Conservation (phyloP, 805 yeast species). For the Lipomyces spencermartinsiae region DNA sequence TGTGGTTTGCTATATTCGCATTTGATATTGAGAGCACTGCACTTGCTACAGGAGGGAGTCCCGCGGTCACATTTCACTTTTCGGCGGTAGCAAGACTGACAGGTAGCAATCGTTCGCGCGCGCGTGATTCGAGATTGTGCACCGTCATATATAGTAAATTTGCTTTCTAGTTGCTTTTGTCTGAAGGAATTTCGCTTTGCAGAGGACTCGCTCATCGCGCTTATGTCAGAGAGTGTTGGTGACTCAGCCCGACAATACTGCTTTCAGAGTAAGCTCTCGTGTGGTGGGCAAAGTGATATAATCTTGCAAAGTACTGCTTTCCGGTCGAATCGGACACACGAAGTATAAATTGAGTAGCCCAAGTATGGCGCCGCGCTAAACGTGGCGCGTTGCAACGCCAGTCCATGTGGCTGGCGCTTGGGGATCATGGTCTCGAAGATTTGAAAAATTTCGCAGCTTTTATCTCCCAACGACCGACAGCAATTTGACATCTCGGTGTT, state of each 20-base stretch:
- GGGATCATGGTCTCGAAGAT: neutral
- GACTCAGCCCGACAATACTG: neutral
- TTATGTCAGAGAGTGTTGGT: neutral
- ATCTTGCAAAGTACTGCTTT: neutral
- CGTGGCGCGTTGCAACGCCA: neutral
- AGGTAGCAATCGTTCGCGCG: constrained; percentile 25
- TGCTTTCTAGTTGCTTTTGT: neutral
- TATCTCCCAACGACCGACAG: neutral
- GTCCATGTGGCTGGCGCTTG: neutral
- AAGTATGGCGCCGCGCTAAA: neutral
- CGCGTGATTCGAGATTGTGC: constrained; percentile 25
- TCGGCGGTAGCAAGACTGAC: constrained; percentile 29
- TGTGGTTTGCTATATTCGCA: constrained; percentile 20
- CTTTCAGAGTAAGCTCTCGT: neutral
- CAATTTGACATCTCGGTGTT: neutral
- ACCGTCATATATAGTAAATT: neutral
- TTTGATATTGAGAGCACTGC: constrained; percentile 20
- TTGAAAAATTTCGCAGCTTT: neutral
- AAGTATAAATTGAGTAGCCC: no score
- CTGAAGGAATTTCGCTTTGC: neutral
- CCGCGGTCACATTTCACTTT: constrained; percentile 27
- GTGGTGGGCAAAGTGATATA: neutral
- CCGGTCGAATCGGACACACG: neutral
- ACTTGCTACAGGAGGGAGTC: constrained; percentile 26
- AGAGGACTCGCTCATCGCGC: neutral